Evolutionary conservation across 192 early-diverging fungal genomes (phyloP).

Genomic region (Rhizophagus prolifer): DNA sequence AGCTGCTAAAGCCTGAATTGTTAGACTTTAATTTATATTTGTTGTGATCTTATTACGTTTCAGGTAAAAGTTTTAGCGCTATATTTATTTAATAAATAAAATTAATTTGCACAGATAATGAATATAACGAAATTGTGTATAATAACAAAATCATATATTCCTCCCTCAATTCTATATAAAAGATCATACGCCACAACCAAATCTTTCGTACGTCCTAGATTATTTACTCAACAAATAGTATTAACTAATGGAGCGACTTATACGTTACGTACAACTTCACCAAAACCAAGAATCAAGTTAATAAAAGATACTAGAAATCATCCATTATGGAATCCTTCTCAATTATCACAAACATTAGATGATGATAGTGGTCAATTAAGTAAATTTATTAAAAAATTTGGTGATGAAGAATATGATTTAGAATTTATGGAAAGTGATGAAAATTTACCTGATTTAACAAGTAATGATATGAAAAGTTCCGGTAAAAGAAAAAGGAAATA

Average conservation of each 20-base stretch:
- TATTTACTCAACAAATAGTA: conserved; percentile 82
- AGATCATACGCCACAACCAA: neutral
- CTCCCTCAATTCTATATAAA: neutral
- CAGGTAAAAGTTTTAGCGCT: too few relatives aligned
- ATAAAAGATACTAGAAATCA: conserved; percentile 94
- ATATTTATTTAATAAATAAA: too few relatives aligned
- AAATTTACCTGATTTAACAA: conserved; percentile 34
- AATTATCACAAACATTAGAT: conserved; percentile 51
- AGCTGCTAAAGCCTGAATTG: too few relatives aligned
- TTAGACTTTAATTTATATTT: too few relatives aligned
- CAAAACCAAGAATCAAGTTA: conserved; percentile 78
- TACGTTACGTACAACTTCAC: conserved; percentile 78
- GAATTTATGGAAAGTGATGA: conserved; percentile 50
- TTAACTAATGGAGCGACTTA: conserved; percentile 90
- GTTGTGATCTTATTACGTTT: too few relatives aligned
- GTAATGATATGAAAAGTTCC: conserved; percentile 38
- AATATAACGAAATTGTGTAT: neutral
- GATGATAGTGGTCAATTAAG: conserved; percentile 81
- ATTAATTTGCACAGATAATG: too few relatives aligned
- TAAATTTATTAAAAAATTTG: conserved; percentile 81
- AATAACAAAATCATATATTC: too few relatives aligned
- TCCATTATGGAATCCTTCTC: conserved; percentile 86
- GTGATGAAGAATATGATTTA: conserved; percentile 55
- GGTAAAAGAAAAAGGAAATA: neutral
- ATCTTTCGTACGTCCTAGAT: conserved; percentile 49